These are phyloP conservation scores for Aspergillus leporis DNA, from an alignment of 495 filamentous ascomycete genomes.

Conservation along the genomic window DNA sequence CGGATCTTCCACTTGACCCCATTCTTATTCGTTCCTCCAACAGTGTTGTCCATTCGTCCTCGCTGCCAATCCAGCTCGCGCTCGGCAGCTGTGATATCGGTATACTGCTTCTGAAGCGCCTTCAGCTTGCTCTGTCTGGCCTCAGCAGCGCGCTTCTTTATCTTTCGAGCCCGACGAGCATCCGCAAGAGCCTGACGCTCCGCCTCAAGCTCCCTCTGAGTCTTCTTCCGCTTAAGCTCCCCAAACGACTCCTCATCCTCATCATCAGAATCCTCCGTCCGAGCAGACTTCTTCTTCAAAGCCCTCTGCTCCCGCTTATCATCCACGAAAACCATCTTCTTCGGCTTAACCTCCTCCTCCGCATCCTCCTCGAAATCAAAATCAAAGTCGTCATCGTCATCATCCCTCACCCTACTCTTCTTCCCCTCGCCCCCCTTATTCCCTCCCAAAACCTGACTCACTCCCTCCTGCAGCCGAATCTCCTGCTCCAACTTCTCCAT, in stretches of 20 bases:
- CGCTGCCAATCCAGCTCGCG: conserved; percentile 74
- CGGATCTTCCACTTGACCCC: conserved; percentile 82
- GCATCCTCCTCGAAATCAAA: conserved; percentile 26
- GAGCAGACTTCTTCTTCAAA: conserved; percentile 26
- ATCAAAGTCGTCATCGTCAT: conserved; percentile 31
- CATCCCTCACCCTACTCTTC: conserved; percentile 24
- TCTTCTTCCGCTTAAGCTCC: conserved; percentile 32
- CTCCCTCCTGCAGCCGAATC: conserved; percentile 42
- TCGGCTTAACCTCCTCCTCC: conserved; percentile 25
- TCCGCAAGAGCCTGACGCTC: conserved; percentile 44
- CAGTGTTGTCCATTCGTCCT: conserved; percentile 77
- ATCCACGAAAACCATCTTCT: conserved; percentile 60
- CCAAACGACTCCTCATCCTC: conserved; percentile 34
- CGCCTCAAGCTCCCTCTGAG: conserved; percentile 40
- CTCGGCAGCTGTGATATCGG: conserved; percentile 70
- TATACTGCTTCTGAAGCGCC: conserved; percentile 66
- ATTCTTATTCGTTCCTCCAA: conserved; percentile 76
- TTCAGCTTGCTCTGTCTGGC: conserved; percentile 56
- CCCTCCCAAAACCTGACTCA: conserved; percentile 30
- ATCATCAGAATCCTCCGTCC: conserved; percentile 31
- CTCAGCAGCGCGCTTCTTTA: conserved; percentile 51
- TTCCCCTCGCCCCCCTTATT: conserved; percentile 28
- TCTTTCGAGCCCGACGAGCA: conserved; percentile 44
- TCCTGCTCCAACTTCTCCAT: conserved; percentile 60
- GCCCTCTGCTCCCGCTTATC: conserved; percentile 50